These are phyloP conservation scores for Solanum arcanum DNA, from an alignment of 257 asterid genomes.

Conservation along the genomic window DNA sequence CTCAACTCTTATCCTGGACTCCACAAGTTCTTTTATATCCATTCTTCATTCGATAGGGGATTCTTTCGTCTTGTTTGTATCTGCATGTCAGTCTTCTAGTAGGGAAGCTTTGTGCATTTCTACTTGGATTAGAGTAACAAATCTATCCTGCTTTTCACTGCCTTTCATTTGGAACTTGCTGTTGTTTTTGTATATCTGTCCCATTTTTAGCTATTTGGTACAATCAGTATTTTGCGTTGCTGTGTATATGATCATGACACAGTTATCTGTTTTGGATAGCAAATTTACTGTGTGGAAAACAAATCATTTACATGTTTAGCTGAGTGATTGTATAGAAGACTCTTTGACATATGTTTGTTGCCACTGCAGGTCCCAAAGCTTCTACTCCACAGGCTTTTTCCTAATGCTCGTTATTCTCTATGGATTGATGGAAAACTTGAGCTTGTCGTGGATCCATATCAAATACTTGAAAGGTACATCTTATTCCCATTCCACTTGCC, in stretches of 20 bases:
- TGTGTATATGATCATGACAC: background rate
- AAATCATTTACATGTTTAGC: background rate
- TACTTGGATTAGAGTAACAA: background rate
- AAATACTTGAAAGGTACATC: conserved; percentile 78
- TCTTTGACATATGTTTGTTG: background rate
- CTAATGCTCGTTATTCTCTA: conserved; percentile 72
- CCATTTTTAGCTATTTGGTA: background rate
- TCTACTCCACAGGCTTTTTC: conserved; percentile 85
- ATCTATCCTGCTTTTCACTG: background rate
- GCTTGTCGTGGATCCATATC: conserved; percentile 86
- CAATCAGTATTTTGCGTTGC: background rate
- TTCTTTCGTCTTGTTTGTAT: background rate
- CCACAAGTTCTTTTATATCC: background rate
- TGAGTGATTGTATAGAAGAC: background rate
- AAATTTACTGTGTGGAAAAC: background rate
- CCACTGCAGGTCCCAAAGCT: conserved; percentile 73
- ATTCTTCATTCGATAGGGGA: background rate
- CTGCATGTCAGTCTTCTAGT: background rate
- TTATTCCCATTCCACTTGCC: background rate
- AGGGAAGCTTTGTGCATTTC: background rate
- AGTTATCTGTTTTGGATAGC: background rate
- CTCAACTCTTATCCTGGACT: background rate
- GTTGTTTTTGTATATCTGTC: background rate
- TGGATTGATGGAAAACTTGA: conserved; percentile 98
- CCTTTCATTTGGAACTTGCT: background rate